Evolutionary conservation across 371 early-diverging fungal genomes (phyloP), one percentile per base, ranked within the genome.

Genomic region (Circinella minor): DNA sequence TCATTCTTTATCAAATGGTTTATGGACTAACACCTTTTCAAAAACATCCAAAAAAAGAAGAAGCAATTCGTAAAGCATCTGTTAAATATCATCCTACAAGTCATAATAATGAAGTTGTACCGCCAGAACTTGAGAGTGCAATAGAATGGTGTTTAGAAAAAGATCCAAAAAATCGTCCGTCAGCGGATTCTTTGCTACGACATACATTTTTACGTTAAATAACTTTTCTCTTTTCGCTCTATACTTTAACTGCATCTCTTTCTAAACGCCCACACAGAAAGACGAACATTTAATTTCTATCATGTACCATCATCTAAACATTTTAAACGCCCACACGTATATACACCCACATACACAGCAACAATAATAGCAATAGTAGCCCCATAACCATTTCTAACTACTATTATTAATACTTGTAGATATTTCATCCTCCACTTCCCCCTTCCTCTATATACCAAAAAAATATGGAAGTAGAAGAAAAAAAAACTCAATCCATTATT

Each of bases 1-100:
- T 96, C 65, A 99, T 99, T 49, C 78, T 99, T 9, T 99, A 99
- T 78, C 95, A 97, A 72, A 92, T 99, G 91, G 90, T 96, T 6
- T 98, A 96, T 76, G 96, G 96, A 0, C 81, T 83, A 18, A 88
- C 98, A 0, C 99, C 99, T 4, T 96, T 99, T 74, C 87, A 90
- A 13, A 51, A 51, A 8, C 51, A 51, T 6, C 51, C 51, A 51
- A 51, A 51, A 8, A 51, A 51, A 15, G 51, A 51, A 13, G 15
- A 14, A 4, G 51, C 51, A 15, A 51, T 51, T 17, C 51, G 51
- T 13, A 57, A 57, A 7, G 57, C 20, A 57, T 9, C 57, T 27
- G 57, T 57, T 18, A 11, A 57, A 5, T 57, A 27, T 27, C 57
- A 20, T 6, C 57, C 18, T 10, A 18, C 6, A 34, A 57, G 34